These are phyloP conservation scores for Aspergillus terreus DNA, from an alignment of 2,329 filamentous ascomycete species.

Conservation along the genomic window DNA sequence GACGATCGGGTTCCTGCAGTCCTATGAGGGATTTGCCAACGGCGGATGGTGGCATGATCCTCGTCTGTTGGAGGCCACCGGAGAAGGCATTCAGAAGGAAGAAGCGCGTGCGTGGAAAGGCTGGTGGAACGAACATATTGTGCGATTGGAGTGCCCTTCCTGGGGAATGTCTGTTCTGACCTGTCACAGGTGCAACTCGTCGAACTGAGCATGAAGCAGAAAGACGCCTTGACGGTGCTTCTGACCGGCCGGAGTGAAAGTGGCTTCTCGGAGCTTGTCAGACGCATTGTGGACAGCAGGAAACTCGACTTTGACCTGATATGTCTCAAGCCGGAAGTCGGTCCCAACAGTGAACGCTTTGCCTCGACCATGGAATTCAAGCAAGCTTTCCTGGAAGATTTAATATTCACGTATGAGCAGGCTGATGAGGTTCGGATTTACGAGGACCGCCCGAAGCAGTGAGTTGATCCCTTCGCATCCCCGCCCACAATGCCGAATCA, in stretches of 20 bases:
- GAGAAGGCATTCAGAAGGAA: conserved; percentile 75
- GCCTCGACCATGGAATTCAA: conserved; percentile 87
- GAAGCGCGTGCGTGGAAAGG: conserved; percentile 81
- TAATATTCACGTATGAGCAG: conserved; percentile 80
- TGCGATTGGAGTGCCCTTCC: conserved; percentile 37
- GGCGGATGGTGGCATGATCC: conserved; percentile 98
- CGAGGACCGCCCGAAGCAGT: conserved; percentile 61
- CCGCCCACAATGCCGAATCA: background rate
- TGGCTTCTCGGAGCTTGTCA: conserved; percentile 73
- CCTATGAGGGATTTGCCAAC: conserved; percentile 70
- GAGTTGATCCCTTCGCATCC: conserved; percentile 19
- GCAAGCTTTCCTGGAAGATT: conserved; percentile 71
- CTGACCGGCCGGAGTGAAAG: conserved; percentile 81
- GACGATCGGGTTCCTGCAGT: conserved; percentile 73
- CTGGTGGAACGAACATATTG: conserved; percentile 95
- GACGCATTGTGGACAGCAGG: conserved; percentile 73
- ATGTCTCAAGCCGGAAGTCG: conserved; percentile 78
- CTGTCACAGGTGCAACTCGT: conserved; percentile 62
- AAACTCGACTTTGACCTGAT: conserved; percentile 83
- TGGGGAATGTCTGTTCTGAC: conserved; percentile 18
- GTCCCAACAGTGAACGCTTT: conserved; percentile 76
- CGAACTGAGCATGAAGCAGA: conserved; percentile 73
- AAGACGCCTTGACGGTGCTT: conserved; percentile 78
- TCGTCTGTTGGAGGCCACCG: conserved; percentile 79
- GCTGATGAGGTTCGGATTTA: conserved; percentile 76